phyloP scores from a whole-genome alignment of 495 filamentous ascomycete species.

The Penicillium steckii region DNA sequence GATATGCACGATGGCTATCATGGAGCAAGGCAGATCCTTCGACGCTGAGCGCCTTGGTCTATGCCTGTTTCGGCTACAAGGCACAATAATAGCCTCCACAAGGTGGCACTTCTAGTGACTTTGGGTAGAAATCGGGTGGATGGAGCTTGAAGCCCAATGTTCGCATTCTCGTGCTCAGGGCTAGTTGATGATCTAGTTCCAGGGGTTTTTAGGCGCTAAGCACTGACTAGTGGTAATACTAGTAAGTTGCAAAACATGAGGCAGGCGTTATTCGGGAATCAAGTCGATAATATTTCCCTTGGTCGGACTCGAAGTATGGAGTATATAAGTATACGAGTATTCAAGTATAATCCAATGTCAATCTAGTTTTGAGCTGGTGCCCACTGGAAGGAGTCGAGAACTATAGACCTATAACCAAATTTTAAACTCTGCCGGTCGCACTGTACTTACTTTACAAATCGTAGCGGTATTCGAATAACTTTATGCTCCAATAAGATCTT shows the following conservation, averaged over 20 bases:
- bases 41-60: slow-evolving; percentile 11
- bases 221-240: neutral
- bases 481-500: too few species aligned
- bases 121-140: neutral
- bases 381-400: too few species aligned
- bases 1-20: slow-evolving; percentile 13
- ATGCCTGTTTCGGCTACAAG: slow-evolving; percentile 1
- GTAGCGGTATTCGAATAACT: too few species aligned
- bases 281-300: too few species aligned
- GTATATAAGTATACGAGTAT: too few species aligned
- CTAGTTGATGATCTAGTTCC: neutral
- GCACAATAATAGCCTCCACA: neutral
- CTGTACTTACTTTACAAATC: neutral
- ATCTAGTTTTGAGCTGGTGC: too few species aligned
- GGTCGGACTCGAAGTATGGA: too few species aligned
- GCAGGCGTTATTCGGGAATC: too few species aligned
- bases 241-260: neutral
- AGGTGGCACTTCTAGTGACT: neutral
- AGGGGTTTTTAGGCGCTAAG: neutral
- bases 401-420: neutral
- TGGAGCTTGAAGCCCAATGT: neutral
- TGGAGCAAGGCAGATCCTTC: slow-evolving; percentile 6
- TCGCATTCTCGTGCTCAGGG: neutral
- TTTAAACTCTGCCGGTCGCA: neutral
- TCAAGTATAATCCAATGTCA: too few species aligned